Evolutionary conservation across 1,139 yeast species (phyloP).

Genomic region (Geotrichum aggregatum): DNA sequence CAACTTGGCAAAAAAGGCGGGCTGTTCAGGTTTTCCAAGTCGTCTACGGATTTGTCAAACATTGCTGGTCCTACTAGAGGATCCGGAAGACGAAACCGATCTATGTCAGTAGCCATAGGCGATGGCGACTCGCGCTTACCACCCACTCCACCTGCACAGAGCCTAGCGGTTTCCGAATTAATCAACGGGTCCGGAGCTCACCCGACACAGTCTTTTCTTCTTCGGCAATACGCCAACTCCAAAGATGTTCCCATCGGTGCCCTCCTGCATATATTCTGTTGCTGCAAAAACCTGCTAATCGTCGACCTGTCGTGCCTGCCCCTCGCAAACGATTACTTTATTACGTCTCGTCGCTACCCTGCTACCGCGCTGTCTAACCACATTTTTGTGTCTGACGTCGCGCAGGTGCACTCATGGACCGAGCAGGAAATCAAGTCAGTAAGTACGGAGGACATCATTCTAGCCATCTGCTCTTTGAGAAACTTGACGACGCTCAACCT

Average conservation of each 20-base stretch:
- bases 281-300: constrained; percentile 27
- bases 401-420: constrained; percentile 30
- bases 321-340: constrained; percentile 33
- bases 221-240: constrained; percentile 26
- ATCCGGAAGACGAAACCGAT: neutral
- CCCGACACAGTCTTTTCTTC: constrained; percentile 29
- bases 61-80: neutral
- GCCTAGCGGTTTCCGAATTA: too few species aligned
- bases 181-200: too few species aligned
- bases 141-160: too few species aligned
- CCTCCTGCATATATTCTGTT: constrained; percentile 29
- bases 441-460: constrained; percentile 26
- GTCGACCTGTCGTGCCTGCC: constrained; percentile 31
- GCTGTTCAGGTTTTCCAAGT: neutral
- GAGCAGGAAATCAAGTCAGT: constrained; percentile 29
- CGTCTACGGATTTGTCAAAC: neutral
- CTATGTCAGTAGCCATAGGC: too few species aligned
- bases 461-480: constrained; percentile 24
- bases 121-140: too few species aligned
- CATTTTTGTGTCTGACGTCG: constrained; percentile 33
- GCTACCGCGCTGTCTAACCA: constrained; percentile 25
- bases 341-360: constrained; percentile 22
- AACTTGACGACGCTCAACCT: constrained; percentile 24
- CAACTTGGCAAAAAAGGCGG: neutral
- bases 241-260: constrained; percentile 34